Percentiles rank a stretch among this genome's conserved stretches.
Evolutionary conservation across 169 alveolate species (phyloP).

Genomic region (Sarcocystis neurona): DNA sequence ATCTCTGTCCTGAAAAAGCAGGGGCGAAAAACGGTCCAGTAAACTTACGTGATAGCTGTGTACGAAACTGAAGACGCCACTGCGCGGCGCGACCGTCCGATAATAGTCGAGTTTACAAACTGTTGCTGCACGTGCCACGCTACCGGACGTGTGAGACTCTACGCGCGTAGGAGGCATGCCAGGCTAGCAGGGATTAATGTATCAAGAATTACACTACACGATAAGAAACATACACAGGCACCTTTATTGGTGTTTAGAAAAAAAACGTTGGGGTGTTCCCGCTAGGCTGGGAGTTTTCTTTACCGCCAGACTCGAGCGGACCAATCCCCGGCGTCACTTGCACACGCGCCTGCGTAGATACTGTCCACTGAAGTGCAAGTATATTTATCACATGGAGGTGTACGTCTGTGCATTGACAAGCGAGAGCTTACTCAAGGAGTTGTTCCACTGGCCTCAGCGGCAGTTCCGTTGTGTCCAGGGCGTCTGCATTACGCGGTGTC

Average conservation of each 20-base stretch:
- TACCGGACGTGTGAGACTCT: background rate
- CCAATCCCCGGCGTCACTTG: background rate
- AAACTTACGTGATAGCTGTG: background rate
- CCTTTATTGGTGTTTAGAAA: too few species aligned
- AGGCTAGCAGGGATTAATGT: too few species aligned
- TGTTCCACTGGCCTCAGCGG: background rate
- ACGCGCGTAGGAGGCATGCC: background rate
- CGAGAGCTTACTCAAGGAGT: constrained; percentile 15
- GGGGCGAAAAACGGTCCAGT: too few species aligned
- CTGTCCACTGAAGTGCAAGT: background rate
- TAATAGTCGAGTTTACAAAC: background rate
- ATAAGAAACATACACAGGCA: too few species aligned
- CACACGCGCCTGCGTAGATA: background rate
- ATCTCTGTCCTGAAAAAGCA: background rate
- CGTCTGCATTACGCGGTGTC: constrained; percentile 23
- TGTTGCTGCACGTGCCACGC: background rate
- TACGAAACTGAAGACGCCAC: background rate
- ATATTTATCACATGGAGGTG: background rate
- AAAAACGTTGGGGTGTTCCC: too few species aligned
- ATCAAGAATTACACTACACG: too few species aligned
- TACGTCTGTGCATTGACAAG: background rate
- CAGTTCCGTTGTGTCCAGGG: background rate
- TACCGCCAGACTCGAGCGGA: too few species aligned
- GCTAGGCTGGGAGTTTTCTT: too few species aligned
- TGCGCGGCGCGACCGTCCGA: background rate